A percentile compares a stretch with the other conserved stretches of the same genome.
These are phyloP conservation scores for Myriosclerotinia scirpicola DNA, from an alignment of 2,329 filamentous ascomycete genomes.

Conservation along the genomic window DNA sequence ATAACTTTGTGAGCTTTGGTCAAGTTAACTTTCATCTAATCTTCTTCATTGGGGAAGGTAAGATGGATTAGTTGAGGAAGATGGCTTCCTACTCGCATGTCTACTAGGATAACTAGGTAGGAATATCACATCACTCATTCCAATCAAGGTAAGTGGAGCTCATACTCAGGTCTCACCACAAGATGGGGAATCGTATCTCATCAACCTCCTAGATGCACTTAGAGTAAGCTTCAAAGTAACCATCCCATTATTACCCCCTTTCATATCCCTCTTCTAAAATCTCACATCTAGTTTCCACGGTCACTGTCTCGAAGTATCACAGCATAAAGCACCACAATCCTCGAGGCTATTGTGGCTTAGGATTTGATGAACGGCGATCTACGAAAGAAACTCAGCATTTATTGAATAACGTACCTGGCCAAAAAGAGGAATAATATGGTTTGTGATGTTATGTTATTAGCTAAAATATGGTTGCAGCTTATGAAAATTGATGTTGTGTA, in stretches of 20 bases:
- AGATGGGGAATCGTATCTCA: not conserved
- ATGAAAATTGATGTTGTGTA: slow-evolving; percentile 6
- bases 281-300: slow-evolving; percentile 9
- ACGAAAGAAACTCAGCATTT: not conserved
- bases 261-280: slow-evolving; percentile 15
- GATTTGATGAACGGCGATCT: not conserved
- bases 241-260: not conserved
- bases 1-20: not conserved
- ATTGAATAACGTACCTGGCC: not conserved
- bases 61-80: not conserved
- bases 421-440: not conserved
- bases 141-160: not conserved
- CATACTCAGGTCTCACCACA: slow-evolving; percentile 9
- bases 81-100: not conserved
- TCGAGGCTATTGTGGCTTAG: slow-evolving; percentile 2
- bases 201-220: not conserved
- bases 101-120: not conserved
- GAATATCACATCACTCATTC: slow-evolving; percentile 3
- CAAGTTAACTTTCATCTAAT: slow-evolving; percentile 7
- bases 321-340: slow-evolving; percentile 1
- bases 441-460: slow-evolving; percentile 6
- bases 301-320: slow-evolving; percentile 7
- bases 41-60: not conserved
- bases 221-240: slow-evolving; percentile 14
- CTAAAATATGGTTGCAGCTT: not conserved